phyloP scores from a whole-genome alignment of 148 eudicot genomes.

The Amaranthus palmeri region DNA sequence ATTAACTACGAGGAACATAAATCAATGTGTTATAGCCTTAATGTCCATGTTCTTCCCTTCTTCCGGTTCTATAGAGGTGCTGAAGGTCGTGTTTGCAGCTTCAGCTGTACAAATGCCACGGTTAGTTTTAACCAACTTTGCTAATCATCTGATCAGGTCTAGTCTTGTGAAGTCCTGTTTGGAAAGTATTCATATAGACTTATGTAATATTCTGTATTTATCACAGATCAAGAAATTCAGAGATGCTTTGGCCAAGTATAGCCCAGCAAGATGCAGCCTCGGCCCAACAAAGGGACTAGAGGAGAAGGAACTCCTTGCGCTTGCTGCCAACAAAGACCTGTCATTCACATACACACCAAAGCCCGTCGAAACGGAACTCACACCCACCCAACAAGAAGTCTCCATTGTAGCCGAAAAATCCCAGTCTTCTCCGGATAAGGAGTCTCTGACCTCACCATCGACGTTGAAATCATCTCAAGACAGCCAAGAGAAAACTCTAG shows the following conservation, averaged over 20 bases:
- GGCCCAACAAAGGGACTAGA: slow-evolving; percentile 72
- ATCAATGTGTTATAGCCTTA: slow-evolving; percentile 76
- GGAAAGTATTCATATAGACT: background rate
- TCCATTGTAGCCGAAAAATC: slow-evolving; percentile 1
- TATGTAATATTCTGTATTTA: background rate
- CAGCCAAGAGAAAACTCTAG: slow-evolving; percentile 30
- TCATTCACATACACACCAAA: slow-evolving; percentile 52
- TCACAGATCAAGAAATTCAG: slow-evolving; percentile 80
- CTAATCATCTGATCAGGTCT: background rate
- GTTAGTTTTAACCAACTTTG: slow-evolving; percentile 34
- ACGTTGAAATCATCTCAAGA: slow-evolving; percentile 17
- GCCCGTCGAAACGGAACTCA: slow-evolving; percentile 30
- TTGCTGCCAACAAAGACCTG: slow-evolving; percentile 68
- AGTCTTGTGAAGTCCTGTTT: background rate
- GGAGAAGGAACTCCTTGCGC: slow-evolving; percentile 69
- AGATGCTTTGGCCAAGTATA: slow-evolving; percentile 67
- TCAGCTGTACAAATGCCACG: slow-evolving; percentile 89
- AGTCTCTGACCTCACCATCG: slow-evolving; percentile 18
- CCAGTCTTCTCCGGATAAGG: slow-evolving; percentile 2
- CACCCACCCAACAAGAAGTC: slow-evolving; percentile 14
- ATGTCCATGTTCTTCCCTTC: slow-evolving; percentile 87
- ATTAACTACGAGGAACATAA: slow-evolving; percentile 81
- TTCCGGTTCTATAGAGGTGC: slow-evolving; percentile 85
- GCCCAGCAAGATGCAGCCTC: slow-evolving; percentile 50
- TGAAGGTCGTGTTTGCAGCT: slow-evolving; percentile 77